Percentiles rank a stretch among this genome's conserved stretches.
These are phyloP conservation scores for Lentinus brumalis DNA, from an alignment of 768 basidiomycete species.

Conservation along the genomic window DNA sequence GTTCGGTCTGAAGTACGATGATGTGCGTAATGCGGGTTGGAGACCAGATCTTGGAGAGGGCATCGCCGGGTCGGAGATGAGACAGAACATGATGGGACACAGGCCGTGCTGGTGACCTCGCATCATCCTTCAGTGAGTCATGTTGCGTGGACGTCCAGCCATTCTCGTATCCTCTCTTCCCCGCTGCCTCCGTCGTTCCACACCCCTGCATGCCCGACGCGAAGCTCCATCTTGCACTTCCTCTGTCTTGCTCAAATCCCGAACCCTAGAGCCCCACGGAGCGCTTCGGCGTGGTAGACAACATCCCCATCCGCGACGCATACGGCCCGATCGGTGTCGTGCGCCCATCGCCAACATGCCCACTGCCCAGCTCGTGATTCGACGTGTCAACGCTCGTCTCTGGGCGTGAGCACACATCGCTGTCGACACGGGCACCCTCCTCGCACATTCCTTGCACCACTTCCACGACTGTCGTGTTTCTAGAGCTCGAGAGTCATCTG, in stretches of 20 bases:
- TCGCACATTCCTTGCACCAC: neutral
- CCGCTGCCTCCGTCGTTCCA: neutral
- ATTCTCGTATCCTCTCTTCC: neutral
- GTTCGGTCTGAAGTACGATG: neutral
- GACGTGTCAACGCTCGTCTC: neutral
- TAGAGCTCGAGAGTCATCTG: too few relatives aligned
- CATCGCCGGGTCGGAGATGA: neutral
- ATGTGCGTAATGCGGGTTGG: neutral
- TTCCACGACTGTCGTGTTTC: neutral
- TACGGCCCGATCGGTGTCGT: neutral
- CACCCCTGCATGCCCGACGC: neutral
- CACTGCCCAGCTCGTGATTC: too few relatives aligned
- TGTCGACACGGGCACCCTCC: neutral
- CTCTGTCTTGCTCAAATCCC: too few relatives aligned
- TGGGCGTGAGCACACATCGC: neutral
- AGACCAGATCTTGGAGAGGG: neutral
- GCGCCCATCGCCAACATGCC: neutral
- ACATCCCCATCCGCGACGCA: conserved; percentile 1
- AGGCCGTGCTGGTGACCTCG: too few relatives aligned
- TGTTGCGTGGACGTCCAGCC: neutral
- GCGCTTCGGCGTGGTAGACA: neutral
- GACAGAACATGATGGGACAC: neutral
- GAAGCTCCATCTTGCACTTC: neutral
- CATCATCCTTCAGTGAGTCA: too few relatives aligned
- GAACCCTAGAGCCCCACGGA: neutral